Conservation (phyloP, 345 rosid genomes). For the Erodium maritimum region DNA sequence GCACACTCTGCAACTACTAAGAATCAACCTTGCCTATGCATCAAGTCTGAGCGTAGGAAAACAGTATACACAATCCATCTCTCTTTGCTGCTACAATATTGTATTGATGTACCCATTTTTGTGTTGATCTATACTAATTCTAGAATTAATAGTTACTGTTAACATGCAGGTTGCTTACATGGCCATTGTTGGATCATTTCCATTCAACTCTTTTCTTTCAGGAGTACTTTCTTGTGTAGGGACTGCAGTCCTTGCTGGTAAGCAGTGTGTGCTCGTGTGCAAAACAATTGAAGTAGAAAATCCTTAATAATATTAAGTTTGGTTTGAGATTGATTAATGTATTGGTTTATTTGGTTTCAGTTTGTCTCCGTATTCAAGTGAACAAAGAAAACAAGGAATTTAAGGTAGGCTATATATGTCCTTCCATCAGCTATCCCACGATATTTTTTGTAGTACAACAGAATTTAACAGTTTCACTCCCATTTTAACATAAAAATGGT, state of each 20-base stretch:
- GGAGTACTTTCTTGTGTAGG: slow-evolving; percentile 95
- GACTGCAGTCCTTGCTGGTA: slow-evolving; percentile 97
- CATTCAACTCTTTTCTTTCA: slow-evolving; percentile 98
- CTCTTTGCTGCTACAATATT: not conserved
- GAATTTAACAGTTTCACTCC: not conserved
- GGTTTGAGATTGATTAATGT: slow-evolving; percentile 6
- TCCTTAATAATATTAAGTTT: not conserved
- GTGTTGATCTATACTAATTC: not conserved
- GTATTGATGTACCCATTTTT: not conserved
- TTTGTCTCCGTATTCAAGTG: slow-evolving; percentile 98
- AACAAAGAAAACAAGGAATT: slow-evolving; percentile 99
- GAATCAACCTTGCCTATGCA: too few relatives aligned
- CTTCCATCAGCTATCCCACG: too few relatives aligned
- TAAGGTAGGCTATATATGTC: slow-evolving; percentile 31
- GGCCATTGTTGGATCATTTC: slow-evolving; percentile 95
- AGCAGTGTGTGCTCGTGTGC: slow-evolving; percentile 10
- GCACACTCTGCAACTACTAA: too few relatives aligned
- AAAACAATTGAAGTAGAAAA: not conserved
- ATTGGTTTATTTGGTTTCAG: slow-evolving; percentile 24
- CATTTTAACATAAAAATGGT: not conserved
- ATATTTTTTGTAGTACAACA: too few relatives aligned
- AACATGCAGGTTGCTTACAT: slow-evolving; percentile 66
- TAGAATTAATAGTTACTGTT: not conserved
- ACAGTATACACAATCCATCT: not conserved
- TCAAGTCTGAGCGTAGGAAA: too few relatives aligned